These are phyloP conservation scores for Suhomyces chickasaworum DNA, from an alignment of 1,139 yeast genomes.

Conservation along the genomic window DNA sequence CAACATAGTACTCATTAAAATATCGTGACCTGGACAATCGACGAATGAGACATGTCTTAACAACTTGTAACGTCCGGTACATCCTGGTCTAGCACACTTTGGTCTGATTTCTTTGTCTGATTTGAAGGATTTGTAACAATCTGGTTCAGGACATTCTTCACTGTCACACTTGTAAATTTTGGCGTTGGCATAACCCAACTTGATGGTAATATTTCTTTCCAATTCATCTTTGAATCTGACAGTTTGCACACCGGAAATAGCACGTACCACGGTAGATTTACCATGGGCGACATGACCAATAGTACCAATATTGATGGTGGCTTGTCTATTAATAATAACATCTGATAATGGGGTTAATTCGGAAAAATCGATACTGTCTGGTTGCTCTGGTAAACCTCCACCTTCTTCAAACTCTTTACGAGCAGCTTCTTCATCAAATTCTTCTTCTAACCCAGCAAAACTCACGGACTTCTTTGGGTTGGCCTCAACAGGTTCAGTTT, in stretches of 20 bases:
- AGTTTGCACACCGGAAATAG: conserved; percentile 98
- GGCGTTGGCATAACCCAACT: conserved; percentile 98
- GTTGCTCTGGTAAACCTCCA: conserved; percentile 97
- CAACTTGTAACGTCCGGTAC: conserved; percentile 80
- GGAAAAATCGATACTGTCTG: conserved; percentile 80
- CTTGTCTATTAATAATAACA: conserved; percentile 97
- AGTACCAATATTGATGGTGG: conserved; percentile 98
- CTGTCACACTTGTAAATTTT: conserved; percentile 93
- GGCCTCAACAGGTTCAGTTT: conserved; percentile 28
- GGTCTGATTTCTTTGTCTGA: conserved; percentile 95
- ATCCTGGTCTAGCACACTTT: conserved; percentile 83
- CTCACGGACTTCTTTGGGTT: conserved; percentile 76
- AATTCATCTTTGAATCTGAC: conserved; percentile 98
- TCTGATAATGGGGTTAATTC: conserved; percentile 84
- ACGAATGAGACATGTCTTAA: conserved; percentile 97
- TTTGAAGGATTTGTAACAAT: conserved; percentile 90
- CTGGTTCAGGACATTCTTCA: conserved; percentile 89
- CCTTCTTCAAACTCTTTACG: conserved; percentile 93
- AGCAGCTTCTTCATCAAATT: conserved; percentile 65
- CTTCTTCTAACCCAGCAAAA: conserved; percentile 69
- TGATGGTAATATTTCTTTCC: conserved; percentile 98
- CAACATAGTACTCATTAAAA: conserved; percentile 99
- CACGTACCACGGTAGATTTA: conserved; percentile 97
- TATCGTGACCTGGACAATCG: conserved; percentile 99
- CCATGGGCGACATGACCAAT: conserved; percentile 99